Conservation (phyloP, 495 filamentous ascomycete species). For the Sporormia fimetaria region DNA sequence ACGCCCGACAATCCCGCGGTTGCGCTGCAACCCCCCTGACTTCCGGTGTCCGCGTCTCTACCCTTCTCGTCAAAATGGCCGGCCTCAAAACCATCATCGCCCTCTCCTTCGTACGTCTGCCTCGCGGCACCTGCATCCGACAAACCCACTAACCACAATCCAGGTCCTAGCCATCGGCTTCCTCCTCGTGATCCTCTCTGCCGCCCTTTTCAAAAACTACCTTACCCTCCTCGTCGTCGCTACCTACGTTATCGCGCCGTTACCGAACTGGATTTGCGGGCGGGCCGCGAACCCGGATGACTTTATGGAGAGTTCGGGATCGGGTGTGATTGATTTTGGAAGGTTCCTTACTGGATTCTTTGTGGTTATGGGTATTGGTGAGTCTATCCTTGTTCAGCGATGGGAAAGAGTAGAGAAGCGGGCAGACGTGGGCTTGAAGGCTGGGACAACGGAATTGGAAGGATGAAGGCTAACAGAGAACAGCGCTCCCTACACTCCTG, state of each 20-base stretch:
- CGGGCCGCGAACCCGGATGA: conserved; percentile 89
- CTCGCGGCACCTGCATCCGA: not conserved
- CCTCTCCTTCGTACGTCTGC: conserved; percentile 73
- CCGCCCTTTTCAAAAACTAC: conserved; percentile 86
- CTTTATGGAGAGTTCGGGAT: conserved; percentile 78
- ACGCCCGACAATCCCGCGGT: not conserved
- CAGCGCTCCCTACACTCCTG: conserved; percentile 83
- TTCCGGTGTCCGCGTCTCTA: not conserved
- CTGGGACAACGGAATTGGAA: not conserved
- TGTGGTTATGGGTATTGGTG: conserved; percentile 97
- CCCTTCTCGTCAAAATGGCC: conserved; percentile 51
- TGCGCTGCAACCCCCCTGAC: not conserved
- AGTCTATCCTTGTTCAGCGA: conserved; percentile 30
- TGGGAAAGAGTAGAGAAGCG: not conserved
- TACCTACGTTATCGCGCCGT: conserved; percentile 84
- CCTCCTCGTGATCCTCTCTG: conserved; percentile 96
- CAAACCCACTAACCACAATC: conserved; percentile 2
- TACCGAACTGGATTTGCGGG: conserved; percentile 91
- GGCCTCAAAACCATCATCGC: conserved; percentile 98
- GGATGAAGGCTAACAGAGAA: conserved; percentile 17
- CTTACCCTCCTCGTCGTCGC: conserved; percentile 87
- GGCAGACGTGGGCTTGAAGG: not conserved
- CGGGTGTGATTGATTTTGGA: conserved; percentile 77
- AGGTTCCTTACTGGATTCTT: conserved; percentile 91
- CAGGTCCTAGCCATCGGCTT: conserved; percentile 95